Percentiles rank a stretch among this genome's conserved stretches.
These are phyloP conservation scores for Xerocomus nothofagi DNA, from an alignment of 1,284 basidiomycete species.

Conservation along the genomic window DNA sequence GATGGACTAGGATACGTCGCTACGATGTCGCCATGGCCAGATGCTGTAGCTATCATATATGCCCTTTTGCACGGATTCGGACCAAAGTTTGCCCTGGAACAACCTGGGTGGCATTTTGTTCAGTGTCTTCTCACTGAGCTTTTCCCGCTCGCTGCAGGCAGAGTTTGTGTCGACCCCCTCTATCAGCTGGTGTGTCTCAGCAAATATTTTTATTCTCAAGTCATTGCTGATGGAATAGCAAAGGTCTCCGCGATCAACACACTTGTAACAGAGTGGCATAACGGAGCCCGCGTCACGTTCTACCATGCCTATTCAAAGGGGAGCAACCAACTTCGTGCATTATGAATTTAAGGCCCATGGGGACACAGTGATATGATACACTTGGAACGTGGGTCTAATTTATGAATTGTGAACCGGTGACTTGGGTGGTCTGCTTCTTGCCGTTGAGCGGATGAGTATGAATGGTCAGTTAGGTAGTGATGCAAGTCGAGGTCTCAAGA, in stretches of 20 bases:
- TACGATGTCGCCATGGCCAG: slow-evolving; percentile 14
- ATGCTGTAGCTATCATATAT: slow-evolving; percentile 22
- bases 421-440: slow-evolving; percentile 8
- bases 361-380: slow-evolving; percentile 31
- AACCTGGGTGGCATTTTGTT: slow-evolving; percentile 14
- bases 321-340: slow-evolving; percentile 4
- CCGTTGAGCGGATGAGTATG: slow-evolving; percentile 17
- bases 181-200: slow-evolving; percentile 17
- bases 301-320: slow-evolving; percentile 6
- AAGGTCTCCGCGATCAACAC: slow-evolving; percentile 16
- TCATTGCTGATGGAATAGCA: slow-evolving; percentile 1
- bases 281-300: background rate
- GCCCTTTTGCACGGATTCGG: slow-evolving; percentile 22
- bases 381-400: slow-evolving; percentile 21
- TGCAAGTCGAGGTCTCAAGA: slow-evolving; percentile 5
- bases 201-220: background rate
- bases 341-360: slow-evolving; percentile 15
- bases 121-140: slow-evolving; percentile 15
- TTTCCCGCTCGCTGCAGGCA: slow-evolving; percentile 1
- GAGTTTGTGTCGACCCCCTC: slow-evolving; percentile 6
- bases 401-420: slow-evolving; percentile 13
- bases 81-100: slow-evolving; percentile 12
- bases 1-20: slow-evolving; percentile 12
- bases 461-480: slow-evolving; percentile 10
- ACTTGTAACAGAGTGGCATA: slow-evolving; percentile 16